A percentile compares a stretch with the other conserved stretches of the same genome.
Conservation (phyloP, 768 basidiomycete genomes). For the Gymnopilus junonius region DNA sequence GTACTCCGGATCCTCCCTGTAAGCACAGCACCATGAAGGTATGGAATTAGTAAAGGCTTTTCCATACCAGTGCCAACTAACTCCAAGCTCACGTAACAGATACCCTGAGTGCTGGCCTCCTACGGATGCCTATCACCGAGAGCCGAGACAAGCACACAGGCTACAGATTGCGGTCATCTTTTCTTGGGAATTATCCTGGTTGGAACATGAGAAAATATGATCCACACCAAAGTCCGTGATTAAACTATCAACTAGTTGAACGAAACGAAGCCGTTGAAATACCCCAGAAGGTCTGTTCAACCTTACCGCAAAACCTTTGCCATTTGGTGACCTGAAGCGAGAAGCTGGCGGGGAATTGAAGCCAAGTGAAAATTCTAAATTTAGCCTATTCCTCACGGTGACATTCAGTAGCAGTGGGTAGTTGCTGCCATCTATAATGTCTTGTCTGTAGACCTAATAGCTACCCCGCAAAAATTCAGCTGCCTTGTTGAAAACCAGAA, state of each 20-base stretch:
- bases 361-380: neutral
- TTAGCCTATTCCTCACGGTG: neutral
- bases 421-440: neutral
- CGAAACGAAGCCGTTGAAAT: neutral
- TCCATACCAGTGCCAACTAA: neutral
- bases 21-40: neutral
- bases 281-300: neutral
- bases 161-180: neutral
- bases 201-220: neutral
- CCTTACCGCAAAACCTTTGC: neutral
- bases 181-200: conserved; percentile 1
- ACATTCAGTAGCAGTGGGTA: neutral
- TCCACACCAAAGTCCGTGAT: neutral
- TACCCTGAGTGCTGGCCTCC: neutral
- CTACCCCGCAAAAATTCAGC: neutral
- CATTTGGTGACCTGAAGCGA: no score
- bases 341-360: neutral
- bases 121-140: neutral
- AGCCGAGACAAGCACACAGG: neutral
- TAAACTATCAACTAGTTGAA: neutral
- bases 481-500: neutral
- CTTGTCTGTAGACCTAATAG: neutral
- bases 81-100: neutral
- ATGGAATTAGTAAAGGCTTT: neutral
- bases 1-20: neutral